phyloP scores from a whole-genome alignment of 1,284 basidiomycete species.

The Coniferiporia sulphurascens region DNA sequence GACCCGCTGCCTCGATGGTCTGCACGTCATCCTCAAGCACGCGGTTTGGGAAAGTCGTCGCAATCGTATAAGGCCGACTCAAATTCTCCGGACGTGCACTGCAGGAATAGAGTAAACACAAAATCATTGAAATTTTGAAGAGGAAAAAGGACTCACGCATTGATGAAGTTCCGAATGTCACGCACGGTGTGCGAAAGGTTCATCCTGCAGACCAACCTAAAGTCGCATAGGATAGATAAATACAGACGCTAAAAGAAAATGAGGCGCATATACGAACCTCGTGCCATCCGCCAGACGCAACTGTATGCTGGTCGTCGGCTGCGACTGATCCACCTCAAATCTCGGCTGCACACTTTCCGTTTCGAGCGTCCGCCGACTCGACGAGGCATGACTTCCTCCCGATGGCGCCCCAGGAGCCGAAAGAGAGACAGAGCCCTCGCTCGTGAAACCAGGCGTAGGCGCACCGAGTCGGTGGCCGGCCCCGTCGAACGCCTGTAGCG shows the following conservation, averaged over 20 bases:
- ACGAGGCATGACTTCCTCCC: slow-evolving; percentile 17
- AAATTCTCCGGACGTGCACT: slow-evolving; percentile 74
- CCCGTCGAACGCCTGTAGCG: slow-evolving; percentile 61
- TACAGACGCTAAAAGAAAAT: slow-evolving; percentile 9
- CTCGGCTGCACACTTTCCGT: slow-evolving; percentile 43
- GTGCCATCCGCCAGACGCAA: slow-evolving; percentile 88
- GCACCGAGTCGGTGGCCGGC: slow-evolving; percentile 82
- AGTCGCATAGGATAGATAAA: not conserved
- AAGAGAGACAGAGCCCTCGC: slow-evolving; percentile 50
- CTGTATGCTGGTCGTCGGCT: slow-evolving; percentile 90
- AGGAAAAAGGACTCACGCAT: slow-evolving; percentile 63
- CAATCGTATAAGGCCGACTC: slow-evolving; percentile 67
- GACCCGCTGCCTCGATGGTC: slow-evolving; percentile 71
- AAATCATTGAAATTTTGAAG: not conserved
- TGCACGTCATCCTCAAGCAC: slow-evolving; percentile 61
- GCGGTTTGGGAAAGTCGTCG: slow-evolving; percentile 78
- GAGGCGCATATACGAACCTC: slow-evolving; percentile 41
- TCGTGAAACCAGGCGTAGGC: slow-evolving; percentile 38
- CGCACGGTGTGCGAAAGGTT: slow-evolving; percentile 89
- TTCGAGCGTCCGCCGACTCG: slow-evolving; percentile 25
- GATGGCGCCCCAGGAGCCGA: slow-evolving; percentile 10
- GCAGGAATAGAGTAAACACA: not conserved
- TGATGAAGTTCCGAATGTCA: slow-evolving; percentile 85
- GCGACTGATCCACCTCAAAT: slow-evolving; percentile 79
- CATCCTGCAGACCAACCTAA: slow-evolving; percentile 81